A percentile compares a stretch with the other conserved stretches of the same genome.
These are phyloP conservation scores for Pseudocercospora pini-densiflorae DNA, from an alignment of 2,329 filamentous ascomycete genomes.

Conservation along the genomic window DNA sequence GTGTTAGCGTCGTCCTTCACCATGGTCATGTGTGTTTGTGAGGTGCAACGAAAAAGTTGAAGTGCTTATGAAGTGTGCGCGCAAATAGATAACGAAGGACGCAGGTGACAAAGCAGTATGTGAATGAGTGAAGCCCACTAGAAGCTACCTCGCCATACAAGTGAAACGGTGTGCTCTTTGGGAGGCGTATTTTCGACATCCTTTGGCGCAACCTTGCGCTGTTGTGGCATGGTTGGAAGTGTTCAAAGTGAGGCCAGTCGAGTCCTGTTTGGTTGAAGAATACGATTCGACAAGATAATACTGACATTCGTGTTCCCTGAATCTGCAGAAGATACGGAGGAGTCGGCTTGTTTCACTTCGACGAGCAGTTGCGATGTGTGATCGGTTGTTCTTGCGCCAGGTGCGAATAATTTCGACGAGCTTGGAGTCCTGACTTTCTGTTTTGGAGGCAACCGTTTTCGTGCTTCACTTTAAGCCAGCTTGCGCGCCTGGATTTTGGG, in stretches of 20 bases:
- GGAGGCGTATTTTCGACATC: not conserved
- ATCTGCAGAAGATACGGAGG: not conserved
- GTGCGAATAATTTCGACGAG: not conserved
- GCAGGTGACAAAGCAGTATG: not conserved
- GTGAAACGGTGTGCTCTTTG: not conserved
- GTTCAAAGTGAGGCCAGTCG: not conserved
- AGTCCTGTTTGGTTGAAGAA: not conserved
- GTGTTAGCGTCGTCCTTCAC: slow-evolving; percentile 22
- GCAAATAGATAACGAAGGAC: not conserved
- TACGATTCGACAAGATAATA: not conserved
- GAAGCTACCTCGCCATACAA: not conserved
- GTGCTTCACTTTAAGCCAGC: not conserved
- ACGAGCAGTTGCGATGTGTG: not conserved
- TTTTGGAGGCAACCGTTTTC: not conserved
- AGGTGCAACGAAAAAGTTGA: not conserved
- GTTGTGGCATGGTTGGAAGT: not conserved
- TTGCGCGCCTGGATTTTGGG: not conserved
- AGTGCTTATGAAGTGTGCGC: not conserved
- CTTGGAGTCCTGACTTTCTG: not conserved
- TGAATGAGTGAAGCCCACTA: not conserved
- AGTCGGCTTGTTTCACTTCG: not conserved
- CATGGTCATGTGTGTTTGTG: slow-evolving; percentile 2
- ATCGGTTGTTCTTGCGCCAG: not conserved
- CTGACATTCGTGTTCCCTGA: not conserved
- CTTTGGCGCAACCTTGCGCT: not conserved